phyloP scores from a whole-genome alignment of 805 yeast species.

The Saturnispora hagleri region DNA sequence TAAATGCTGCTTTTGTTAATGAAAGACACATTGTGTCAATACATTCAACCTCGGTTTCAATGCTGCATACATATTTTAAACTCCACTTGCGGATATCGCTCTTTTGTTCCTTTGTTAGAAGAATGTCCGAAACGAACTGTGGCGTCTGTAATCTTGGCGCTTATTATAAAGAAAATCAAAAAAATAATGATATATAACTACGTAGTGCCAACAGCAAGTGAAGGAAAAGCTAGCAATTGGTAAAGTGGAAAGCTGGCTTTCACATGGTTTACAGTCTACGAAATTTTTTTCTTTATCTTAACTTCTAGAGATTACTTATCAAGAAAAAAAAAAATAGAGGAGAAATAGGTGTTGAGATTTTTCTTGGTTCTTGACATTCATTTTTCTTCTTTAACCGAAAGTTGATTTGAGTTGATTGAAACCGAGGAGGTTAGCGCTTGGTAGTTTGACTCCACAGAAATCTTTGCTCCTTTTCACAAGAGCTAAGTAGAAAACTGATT shows the following conservation, averaged over 20 bases:
- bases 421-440: neutral
- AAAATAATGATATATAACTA: neutral
- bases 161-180: too few species aligned
- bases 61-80: neutral
- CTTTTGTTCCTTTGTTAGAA: neutral
- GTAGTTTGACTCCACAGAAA: neutral
- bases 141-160: neutral
- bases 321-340: neutral
- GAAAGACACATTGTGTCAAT: neutral
- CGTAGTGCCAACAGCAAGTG: neutral
- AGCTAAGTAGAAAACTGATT: conserved; percentile 1
- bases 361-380: conserved; percentile 22
- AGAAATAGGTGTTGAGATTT: neutral
- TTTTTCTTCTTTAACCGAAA: conserved; percentile 22
- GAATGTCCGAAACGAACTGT: neutral
- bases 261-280: neutral
- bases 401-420: neutral
- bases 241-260: neutral
- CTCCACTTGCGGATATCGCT: neutral
- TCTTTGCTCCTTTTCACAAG: neutral
- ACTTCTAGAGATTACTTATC: neutral
- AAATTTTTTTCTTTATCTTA: neutral
- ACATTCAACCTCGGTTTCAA: neutral
- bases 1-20: too few species aligned
- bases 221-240: neutral